phyloP scores from a whole-genome alignment of 257 asterid species.

The Rehmannia glutinosa region DNA sequence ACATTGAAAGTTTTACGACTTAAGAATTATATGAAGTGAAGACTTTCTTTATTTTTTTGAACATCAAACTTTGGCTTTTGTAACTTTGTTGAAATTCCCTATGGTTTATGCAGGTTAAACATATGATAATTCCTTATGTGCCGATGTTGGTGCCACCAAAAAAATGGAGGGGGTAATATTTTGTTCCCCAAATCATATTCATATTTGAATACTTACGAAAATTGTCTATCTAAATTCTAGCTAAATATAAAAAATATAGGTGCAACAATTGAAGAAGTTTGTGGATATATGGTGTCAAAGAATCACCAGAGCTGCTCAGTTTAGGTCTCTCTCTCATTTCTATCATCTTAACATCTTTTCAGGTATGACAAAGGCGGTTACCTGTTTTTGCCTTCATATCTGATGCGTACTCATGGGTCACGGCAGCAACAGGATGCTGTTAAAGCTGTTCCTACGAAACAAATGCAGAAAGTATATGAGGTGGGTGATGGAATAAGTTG shows the following conservation, averaged over 20 bases:
- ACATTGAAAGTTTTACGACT: background rate
- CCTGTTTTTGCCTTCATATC: constrained; percentile 84
- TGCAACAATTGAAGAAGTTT: background rate
- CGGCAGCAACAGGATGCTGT: constrained; percentile 75
- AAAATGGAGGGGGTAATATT: constrained; percentile 87
- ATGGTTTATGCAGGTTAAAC: constrained; percentile 62
- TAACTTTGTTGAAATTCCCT: constrained; percentile 14
- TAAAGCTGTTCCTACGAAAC: constrained; percentile 54
- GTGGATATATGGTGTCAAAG: background rate
- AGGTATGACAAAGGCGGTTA: constrained; percentile 97
- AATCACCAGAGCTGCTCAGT: constrained; percentile 9
- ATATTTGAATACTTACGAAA: constrained; percentile 4
- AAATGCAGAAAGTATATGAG: constrained; percentile 88
- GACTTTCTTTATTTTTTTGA: background rate
- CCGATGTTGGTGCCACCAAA: constrained; percentile 98
- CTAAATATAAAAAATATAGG: background rate
- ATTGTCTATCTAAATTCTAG: background rate
- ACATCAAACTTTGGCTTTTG: constrained; percentile 8
- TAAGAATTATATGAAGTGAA: background rate
- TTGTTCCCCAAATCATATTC: constrained; percentile 3
- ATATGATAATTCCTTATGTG: constrained; percentile 78
- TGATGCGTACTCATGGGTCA: constrained; percentile 96
- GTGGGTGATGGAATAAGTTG: constrained; percentile 37
- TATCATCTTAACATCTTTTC: constrained; percentile 25
- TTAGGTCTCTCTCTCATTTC: constrained; percentile 4